Conservation (phyloP, 352 stramenopile genomes). For the Hyaloperonospora arabidopsidis region DNA sequence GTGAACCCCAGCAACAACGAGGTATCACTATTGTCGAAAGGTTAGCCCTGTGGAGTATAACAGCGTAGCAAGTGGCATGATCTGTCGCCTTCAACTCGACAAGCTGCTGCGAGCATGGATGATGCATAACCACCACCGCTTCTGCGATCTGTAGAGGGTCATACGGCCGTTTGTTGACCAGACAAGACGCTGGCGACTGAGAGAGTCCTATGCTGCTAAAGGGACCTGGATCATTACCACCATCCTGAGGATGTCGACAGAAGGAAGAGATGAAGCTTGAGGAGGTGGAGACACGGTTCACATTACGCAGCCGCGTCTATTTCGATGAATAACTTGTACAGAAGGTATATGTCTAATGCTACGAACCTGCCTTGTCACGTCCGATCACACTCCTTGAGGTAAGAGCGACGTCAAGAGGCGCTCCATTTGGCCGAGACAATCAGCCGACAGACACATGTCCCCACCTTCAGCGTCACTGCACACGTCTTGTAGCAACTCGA, state of each 20-base stretch:
- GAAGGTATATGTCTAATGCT: conserved; percentile 20
- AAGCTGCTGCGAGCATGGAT: conserved; percentile 14
- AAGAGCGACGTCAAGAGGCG: conserved; percentile 38
- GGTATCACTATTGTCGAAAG: conserved; percentile 11
- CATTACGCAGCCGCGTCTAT: conserved; percentile 32
- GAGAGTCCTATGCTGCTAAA: not conserved
- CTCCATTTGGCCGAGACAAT: conserved; percentile 40
- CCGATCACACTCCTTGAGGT: conserved; percentile 20
- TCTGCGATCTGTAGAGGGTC: conserved; percentile 5
- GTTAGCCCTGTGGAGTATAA: conserved; percentile 5
- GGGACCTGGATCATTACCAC: too few species aligned
- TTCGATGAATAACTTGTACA: conserved; percentile 32
- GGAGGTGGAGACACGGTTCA: conserved; percentile 16
- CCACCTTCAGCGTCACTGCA: conserved; percentile 18
- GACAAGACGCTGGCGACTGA: conserved; percentile 3
- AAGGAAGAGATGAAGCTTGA: not conserved
- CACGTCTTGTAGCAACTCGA: conserved; percentile 33
- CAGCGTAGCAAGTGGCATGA: conserved; percentile 14
- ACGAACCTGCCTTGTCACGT: conserved; percentile 13
- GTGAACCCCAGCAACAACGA: conserved; percentile 2
- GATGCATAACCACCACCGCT: not conserved
- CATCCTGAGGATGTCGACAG: too few species aligned
- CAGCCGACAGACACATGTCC: conserved; percentile 28
- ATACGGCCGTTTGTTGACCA: conserved; percentile 28
- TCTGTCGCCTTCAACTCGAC: conserved; percentile 16